A percentile compares a stretch with the other conserved stretches of the same genome.
These are phyloP conservation scores for Coemansia sp. DNA, from an alignment of 192 early-diverging fungal genomes.

Conservation along the genomic window DNA sequence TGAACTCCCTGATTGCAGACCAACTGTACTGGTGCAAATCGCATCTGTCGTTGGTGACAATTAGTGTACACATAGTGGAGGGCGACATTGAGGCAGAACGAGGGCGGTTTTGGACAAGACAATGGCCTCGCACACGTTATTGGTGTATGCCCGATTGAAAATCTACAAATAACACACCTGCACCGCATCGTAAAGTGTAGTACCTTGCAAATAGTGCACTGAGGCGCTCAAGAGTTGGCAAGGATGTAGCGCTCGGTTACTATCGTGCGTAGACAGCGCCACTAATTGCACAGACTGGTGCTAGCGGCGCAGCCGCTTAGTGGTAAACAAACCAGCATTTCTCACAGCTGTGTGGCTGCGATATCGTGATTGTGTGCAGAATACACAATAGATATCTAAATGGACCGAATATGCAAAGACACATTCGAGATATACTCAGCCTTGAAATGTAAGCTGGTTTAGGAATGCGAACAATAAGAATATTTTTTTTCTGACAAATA, in stretches of 20 bases:
- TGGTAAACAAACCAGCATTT: not conserved
- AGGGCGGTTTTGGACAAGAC: not conserved
- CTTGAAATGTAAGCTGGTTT: not conserved
- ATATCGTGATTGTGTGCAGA: not conserved
- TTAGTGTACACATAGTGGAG: not conserved
- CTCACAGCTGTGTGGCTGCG: not conserved
- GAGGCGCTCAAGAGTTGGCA: not conserved
- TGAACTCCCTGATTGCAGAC: not conserved
- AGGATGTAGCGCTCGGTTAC: not conserved
- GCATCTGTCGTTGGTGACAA: not conserved
- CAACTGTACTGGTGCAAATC: not conserved
- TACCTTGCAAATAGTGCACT: not conserved
- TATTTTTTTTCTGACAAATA: not conserved
- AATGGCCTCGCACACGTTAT: not conserved
- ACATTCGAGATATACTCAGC: not conserved
- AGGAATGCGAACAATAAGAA: not conserved
- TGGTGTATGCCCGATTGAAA: conserved; percentile 4
- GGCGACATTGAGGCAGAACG: not conserved
- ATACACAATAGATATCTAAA: not conserved
- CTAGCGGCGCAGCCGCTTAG: not conserved
- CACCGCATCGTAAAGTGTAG: not conserved
- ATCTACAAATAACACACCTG: not conserved
- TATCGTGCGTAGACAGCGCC: not conserved
- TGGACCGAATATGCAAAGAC: not conserved
- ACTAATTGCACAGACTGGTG: not conserved